Base-by-base conservation (phyloP, 2,329 filamentous ascomycete species). In the Thelonectria olida region DNA sequence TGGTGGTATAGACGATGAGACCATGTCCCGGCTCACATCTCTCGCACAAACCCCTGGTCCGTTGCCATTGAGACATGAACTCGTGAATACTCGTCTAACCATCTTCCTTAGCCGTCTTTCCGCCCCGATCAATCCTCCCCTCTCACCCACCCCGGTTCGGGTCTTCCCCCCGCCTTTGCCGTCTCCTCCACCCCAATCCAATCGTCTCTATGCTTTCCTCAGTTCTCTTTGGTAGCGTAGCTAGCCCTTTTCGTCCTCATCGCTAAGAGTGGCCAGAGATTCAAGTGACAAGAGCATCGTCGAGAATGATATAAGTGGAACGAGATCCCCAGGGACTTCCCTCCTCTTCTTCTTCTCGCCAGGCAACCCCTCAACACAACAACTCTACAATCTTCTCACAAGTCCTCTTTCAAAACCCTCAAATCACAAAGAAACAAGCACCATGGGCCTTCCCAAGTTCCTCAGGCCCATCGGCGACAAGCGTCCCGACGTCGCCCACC, bases 401-500 rank as follows among this genome's bases (percentile, higher is more conserved):
- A 55, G 56, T 61, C 59, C 22, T 47, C 31, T 7, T 36, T n/a
- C 57, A 39, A n/a, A n/a, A n/a, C 31, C 48, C 36, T n/a, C 39
- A 53, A 39, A 10, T 55, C 50, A 22, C 22, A 42, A 28, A 4
- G 22, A 19, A 12, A 42, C 36, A 12, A 34, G 55, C 50, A 15
- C 52, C 56, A 72, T 72, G 67, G 71, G 60, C 50, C 54, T 71
- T 44, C 69, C 68, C 41, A 71, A 67, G 45, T 64, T 71, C 28
- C 22, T 71, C 51, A 45, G 45, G 62, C 69, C 69, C 25, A 54
- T 72, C 38, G 69, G 64, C 66, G 68, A 66, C 31, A 72, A 65
- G 61, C 63, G 50, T 45, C 39, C 54, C 36, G 48, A 47, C 15
- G 52, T 65, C 31, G 51, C 8, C 13, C 27, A 49, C 41, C 41